Conservation (phyloP, 2,329 filamentous ascomycete genomes). For the Aspergillus sp. region DNA sequence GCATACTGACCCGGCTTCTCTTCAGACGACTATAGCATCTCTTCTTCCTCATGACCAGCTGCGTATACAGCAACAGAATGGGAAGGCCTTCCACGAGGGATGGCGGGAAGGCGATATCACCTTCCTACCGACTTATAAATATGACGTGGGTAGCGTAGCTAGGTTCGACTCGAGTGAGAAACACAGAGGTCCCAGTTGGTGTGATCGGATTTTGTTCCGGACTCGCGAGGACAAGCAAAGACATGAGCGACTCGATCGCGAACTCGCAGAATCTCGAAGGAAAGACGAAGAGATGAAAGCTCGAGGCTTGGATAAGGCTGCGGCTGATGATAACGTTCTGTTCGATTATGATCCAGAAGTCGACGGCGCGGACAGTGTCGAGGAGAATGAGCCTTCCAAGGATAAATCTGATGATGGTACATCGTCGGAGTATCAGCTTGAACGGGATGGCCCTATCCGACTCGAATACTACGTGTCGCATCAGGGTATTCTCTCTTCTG, state of each 20-base stretch:
- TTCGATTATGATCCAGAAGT: conserved; percentile 86
- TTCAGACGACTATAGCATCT: conserved; percentile 82
- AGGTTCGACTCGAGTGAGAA: conserved; percentile 96
- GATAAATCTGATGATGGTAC: conserved; percentile 40
- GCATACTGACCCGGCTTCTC: conserved; percentile 70
- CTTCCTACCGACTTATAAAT: conserved; percentile 95
- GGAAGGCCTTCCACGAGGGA: conserved; percentile 81
- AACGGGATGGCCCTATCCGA: conserved; percentile 43
- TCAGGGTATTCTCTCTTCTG: conserved; percentile 82
- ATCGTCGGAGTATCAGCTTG: conserved; percentile 19
- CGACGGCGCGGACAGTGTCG: conserved; percentile 53
- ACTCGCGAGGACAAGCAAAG: conserved; percentile 63
- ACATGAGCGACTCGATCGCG: conserved; percentile 57
- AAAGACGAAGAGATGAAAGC: conserved; percentile 81
- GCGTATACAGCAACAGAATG: conserved; percentile 60
- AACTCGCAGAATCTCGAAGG: conserved; percentile 60
- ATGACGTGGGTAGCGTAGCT: conserved; percentile 87
- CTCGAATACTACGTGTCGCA: conserved; percentile 76
- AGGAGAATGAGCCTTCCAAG: conserved; percentile 55
- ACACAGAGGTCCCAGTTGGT: conserved; percentile 88
- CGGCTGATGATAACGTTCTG: conserved; percentile 72
- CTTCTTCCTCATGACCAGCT: conserved; percentile 88
- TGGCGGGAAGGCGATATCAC: conserved; percentile 84
- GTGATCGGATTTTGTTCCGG: conserved; percentile 84
- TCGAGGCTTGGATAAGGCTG: conserved; percentile 65